Evolutionary conservation across 75 land plant species (phyloP).

Genomic region (Selaginella moellendorffii): DNA sequence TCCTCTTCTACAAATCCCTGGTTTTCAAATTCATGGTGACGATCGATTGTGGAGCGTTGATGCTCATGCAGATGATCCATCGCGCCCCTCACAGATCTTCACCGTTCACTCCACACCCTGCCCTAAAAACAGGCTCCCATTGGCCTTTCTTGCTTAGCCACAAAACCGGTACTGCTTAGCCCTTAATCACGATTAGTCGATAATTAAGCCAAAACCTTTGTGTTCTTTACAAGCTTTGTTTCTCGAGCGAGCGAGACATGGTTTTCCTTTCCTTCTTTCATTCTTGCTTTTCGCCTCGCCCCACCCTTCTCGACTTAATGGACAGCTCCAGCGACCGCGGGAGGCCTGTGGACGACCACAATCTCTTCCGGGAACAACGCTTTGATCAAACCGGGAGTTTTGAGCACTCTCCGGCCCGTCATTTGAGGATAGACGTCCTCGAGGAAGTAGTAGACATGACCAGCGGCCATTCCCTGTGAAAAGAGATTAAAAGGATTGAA

Average conservation of each 20-base stretch:
- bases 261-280: too few species aligned
- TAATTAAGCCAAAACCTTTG: too few species aligned
- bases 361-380: slow-evolving; percentile 78
- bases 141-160: too few species aligned
- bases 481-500: background rate
- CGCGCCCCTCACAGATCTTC: background rate
- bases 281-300: too few species aligned
- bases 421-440: slow-evolving; percentile 92
- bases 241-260: too few species aligned
- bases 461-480: slow-evolving; percentile 90
- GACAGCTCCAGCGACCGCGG: background rate
- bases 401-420: slow-evolving; percentile 77
- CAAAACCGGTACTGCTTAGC: too few species aligned
- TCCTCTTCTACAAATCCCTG: background rate
- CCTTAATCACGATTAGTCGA: too few species aligned
- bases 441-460: slow-evolving; percentile 91
- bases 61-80: background rate
- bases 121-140: background rate
- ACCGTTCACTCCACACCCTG: background rate
- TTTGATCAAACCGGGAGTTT: slow-evolving; percentile 75
- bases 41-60: background rate
- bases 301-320: too few species aligned
- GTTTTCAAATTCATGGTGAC: background rate
- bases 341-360: slow-evolving; percentile 30
- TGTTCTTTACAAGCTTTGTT: too few species aligned